Base-by-base conservation (phyloP, 2,329 filamentous ascomycete species). In the Tolypocladium ovalisporum region DNA sequence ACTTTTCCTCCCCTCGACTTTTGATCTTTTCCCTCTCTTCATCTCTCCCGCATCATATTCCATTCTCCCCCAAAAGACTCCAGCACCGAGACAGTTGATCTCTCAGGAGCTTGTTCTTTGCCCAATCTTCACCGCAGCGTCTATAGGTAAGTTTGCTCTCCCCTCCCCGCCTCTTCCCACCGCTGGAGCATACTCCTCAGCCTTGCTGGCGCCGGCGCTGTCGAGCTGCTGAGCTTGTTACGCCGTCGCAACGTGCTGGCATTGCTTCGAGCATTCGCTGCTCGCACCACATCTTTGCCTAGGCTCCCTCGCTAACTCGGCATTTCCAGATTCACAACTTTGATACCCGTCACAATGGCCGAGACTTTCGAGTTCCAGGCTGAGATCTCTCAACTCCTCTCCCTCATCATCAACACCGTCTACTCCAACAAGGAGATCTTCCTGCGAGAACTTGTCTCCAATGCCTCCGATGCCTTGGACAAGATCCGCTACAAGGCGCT, bases 401-500 rank as follows among this genome's bases (percentile, higher is more conserved):
- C 88, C 68, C 89, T 99, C 76, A 99, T 99, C 80, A 99, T 99
- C 86, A 99, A 99, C 89, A 97, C 94, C 66, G 94, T 99, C 82
- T 99, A 97, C 85, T 97, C 92, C 69, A 99, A 99, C 88, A 99
- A 99, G 85, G 94, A 97, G 81, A 97, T 99, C 75, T 99, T 99
- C 87, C 81, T 99, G 71, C 84, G 94, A 88, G 94, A 99, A 81
- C 75, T 99, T 70, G 90, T 99, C 73, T 97, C 94, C 80, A 99
- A 99, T 81, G 88, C 88, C 73, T 97, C 93, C 71, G 94, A 99
- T 88, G 94, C 94, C 61, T 85, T 99, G 70, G 94, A 99, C 88
- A 99, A 99, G 89, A 96, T 99, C 77, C 88, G 94, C 76, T 99
- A 99, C 85, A 90, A 97, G 84, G 85, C 94, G 66, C 85, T 99